These are phyloP conservation scores for Dianthus caryophyllus DNA, from an alignment of 148 eudicot species.

Conservation along the genomic window DNA sequence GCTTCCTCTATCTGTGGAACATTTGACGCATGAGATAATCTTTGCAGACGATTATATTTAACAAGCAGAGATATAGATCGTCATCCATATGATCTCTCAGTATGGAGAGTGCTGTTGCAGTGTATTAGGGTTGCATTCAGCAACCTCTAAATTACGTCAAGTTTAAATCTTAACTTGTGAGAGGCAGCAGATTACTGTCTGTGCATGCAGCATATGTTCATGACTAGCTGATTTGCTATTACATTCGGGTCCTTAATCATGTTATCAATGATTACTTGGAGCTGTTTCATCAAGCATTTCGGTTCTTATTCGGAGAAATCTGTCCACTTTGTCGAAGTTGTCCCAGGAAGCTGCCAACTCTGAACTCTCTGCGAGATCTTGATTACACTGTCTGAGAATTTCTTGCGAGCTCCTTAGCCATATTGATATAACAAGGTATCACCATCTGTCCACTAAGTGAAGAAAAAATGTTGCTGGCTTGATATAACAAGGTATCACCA, in stretches of 20 bases:
- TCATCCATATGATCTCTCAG: slow-evolving; percentile 5
- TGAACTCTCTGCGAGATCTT: slow-evolving; percentile 31
- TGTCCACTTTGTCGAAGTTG: too few species aligned
- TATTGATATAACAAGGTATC: too few species aligned
- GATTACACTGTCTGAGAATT: slow-evolving; percentile 26
- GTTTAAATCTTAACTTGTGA: slow-evolving; percentile 41
- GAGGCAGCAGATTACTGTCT: slow-evolving; percentile 40
- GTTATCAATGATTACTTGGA: too few species aligned
- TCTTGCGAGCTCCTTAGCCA: slow-evolving; percentile 42
- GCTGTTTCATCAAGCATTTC: too few species aligned
- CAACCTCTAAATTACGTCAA: slow-evolving; percentile 27
- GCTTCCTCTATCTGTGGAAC: slow-evolving; percentile 24
- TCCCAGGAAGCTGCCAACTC: too few species aligned
- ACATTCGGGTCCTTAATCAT: slow-evolving; percentile 53
- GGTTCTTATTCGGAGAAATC: too few species aligned
- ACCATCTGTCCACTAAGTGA: slow-evolving; percentile 18
- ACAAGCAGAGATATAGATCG: slow-evolving; percentile 49
- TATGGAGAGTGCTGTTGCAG: slow-evolving; percentile 11
- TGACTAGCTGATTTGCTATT: slow-evolving; percentile 35
- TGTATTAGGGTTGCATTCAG: slow-evolving; percentile 3
- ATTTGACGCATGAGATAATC: slow-evolving; percentile 34
- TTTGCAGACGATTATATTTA: slow-evolving; percentile 29
- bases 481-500: slow-evolving; percentile 44
- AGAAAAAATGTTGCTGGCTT: too few species aligned
- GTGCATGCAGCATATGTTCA: slow-evolving; percentile 32